A percentile compares a stretch with the other conserved stretches of the same genome.
Evolutionary conservation across 805 yeast species (phyloP).

Genomic region (Sugiyamaella mastotermitis): DNA sequence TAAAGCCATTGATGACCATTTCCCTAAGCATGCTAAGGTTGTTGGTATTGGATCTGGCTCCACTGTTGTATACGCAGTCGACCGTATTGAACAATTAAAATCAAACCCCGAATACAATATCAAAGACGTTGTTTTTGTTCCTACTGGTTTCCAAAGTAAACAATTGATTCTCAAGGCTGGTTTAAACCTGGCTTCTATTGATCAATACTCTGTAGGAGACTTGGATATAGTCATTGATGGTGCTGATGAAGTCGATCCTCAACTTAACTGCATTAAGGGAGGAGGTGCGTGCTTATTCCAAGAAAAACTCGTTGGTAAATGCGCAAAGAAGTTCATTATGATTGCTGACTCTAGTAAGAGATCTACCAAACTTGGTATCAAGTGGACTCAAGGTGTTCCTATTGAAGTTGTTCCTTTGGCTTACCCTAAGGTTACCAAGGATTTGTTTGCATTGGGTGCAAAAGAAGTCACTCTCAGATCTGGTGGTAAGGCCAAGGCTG

Average conservation of each 20-base stretch:
- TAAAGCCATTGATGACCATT: conserved; percentile 84
- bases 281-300: conserved; percentile 98
- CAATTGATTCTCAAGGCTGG: conserved; percentile 80
- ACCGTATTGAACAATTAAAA: conserved; percentile 69
- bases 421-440: conserved; percentile 65
- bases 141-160: conserved; percentile 95
- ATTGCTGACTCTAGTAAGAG: conserved; percentile 92
- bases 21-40: conserved; percentile 60
- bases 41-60: conserved; percentile 97
- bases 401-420: conserved; percentile 92
- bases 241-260: conserved; percentile 89
- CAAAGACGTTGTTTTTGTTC: conserved; percentile 65
- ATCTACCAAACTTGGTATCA: conserved; percentile 64
- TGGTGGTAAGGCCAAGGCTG: conserved; percentile 91
- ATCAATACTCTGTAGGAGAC: conserved; percentile 57
- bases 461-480: conserved; percentile 60
- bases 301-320: conserved; percentile 86
- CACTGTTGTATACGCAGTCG: conserved; percentile 96
- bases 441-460: conserved; percentile 62
- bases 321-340: conserved; percentile 68
- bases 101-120: conserved; percentile 35
- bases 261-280: conserved; percentile 86
- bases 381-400: conserved; percentile 90
- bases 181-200: conserved; percentile 69
- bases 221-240: conserved; percentile 96